A percentile compares a stretch with the other conserved stretches of the same genome.
phyloP scores from a whole-genome alignment of 176 grass and related monocot species.

The Cenchrus americanus region DNA sequence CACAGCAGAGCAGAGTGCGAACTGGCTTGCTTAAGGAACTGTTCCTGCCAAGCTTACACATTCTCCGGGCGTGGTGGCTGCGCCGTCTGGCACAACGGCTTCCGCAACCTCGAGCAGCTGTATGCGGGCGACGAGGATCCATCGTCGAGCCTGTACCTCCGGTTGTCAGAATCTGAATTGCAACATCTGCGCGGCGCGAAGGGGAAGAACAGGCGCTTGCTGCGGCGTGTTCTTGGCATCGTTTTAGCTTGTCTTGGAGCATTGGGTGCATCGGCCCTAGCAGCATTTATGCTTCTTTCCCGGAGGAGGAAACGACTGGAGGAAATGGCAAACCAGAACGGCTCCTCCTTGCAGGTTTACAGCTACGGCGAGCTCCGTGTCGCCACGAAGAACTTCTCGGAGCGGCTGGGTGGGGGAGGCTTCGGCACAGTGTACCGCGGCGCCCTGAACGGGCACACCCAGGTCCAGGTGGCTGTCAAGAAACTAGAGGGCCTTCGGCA shows the following conservation, averaged over 20 bases:
- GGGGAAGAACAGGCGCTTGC: neutral
- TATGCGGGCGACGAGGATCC: neutral
- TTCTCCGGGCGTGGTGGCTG: slow-evolving; percentile 13
- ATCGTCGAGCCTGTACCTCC: slow-evolving; percentile 6
- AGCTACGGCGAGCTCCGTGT: slow-evolving; percentile 35
- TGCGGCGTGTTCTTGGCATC: slow-evolving; percentile 2
- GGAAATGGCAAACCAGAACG: neutral
- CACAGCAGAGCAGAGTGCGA: slow-evolving; percentile 26
- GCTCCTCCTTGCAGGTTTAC: slow-evolving; percentile 38
- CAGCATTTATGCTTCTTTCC: neutral
- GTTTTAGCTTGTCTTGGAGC: slow-evolving; percentile 5
- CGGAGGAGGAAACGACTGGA: neutral
- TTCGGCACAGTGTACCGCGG: slow-evolving; percentile 43
- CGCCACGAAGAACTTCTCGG: slow-evolving; percentile 46
- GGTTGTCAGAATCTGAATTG: slow-evolving; percentile 23
- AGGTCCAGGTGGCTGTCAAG: slow-evolving; percentile 40
- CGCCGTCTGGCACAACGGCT: slow-evolving; percentile 24
- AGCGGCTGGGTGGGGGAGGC: slow-evolving; percentile 23
- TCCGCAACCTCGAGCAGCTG: slow-evolving; percentile 30
- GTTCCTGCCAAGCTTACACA: slow-evolving; percentile 42
- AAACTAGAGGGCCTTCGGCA: slow-evolving; percentile 27
- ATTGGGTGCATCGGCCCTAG: neutral
- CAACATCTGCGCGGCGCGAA: neutral
- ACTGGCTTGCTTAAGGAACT: slow-evolving; percentile 23
- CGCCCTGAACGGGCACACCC: neutral